phyloP scores from a whole-genome alignment of 768 basidiomycete species.

The Jaapia argillacea region DNA sequence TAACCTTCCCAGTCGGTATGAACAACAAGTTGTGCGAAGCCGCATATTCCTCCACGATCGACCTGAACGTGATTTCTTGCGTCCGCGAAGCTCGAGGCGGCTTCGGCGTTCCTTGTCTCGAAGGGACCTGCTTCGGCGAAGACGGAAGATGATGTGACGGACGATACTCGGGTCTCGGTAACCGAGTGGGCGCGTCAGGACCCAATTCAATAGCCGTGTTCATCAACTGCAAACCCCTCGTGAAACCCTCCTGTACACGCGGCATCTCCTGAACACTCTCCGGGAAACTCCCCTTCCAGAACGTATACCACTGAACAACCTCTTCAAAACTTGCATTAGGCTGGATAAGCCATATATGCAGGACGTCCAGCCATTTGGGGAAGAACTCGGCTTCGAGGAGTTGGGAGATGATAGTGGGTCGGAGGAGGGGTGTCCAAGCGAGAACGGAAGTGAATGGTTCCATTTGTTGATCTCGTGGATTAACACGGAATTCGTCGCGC shows the following conservation, averaged over 20 bases:
- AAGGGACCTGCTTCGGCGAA: constrained; percentile 15
- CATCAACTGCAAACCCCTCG: constrained; percentile 86
- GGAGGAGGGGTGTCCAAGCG: constrained; percentile 66
- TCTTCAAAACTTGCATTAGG: constrained; percentile 84
- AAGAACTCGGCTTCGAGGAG: constrained; percentile 90
- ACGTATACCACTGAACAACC: constrained; percentile 87
- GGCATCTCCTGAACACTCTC: constrained; percentile 55
- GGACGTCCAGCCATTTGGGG: constrained; percentile 90
- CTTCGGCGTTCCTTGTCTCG: constrained; percentile 23
- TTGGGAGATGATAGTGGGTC: constrained; percentile 69
- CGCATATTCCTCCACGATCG: constrained; percentile 87
- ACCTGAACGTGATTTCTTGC: constrained; percentile 85
- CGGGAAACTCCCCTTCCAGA: constrained; percentile 79
- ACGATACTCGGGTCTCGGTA: constrained; percentile 63
- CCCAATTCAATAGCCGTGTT: constrained; percentile 88
- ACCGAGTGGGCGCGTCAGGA: constrained; percentile 54
- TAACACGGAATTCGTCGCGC: constrained; percentile 80
- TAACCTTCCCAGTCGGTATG: constrained; percentile 77
- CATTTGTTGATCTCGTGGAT: constrained; percentile 88
- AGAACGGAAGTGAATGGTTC: constrained; percentile 67
- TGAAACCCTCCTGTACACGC: constrained; percentile 73
- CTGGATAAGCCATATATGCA: constrained; percentile 91
- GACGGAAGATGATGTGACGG: constrained; percentile 21
- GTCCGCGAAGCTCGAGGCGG: constrained; percentile 32
- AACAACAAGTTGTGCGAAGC: constrained; percentile 82